Percentiles rank a stretch among this genome's conserved stretches.
phyloP scores from a whole-genome alignment of 2,329 filamentous ascomycete species.

The Chalaropsis ovoidea region DNA sequence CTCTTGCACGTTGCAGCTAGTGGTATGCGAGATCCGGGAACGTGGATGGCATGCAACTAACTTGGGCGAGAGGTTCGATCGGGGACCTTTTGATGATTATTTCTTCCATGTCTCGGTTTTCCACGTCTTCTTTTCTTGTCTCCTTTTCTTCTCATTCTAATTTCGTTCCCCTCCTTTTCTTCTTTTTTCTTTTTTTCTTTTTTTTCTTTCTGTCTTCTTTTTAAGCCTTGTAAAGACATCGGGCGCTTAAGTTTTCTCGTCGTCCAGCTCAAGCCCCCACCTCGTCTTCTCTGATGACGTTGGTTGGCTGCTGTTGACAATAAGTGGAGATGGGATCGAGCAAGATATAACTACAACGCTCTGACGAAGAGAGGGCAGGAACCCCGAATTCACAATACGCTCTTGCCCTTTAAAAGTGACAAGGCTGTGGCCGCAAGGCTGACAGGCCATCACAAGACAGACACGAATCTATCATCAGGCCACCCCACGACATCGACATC shows the following conservation, averaged over 20 bases:
- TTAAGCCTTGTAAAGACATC: background rate
- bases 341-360: too few relatives aligned
- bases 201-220: too few relatives aligned
- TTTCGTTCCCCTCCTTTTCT: background rate
- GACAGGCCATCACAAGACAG: background rate
- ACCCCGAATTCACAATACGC: too few relatives aligned
- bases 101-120: constrained; percentile 12
- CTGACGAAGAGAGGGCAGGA: too few relatives aligned
- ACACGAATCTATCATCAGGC: background rate
- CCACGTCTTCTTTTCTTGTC: constrained; percentile 13
- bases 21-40: constrained; percentile 8
- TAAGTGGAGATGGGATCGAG: too few relatives aligned
- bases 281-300: background rate
- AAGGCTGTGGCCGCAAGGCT: background rate
- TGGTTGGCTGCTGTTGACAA: too few relatives aligned
- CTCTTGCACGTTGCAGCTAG: background rate
- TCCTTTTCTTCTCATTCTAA: constrained; percentile 5
- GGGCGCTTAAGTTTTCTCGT: background rate
- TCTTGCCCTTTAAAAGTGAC: background rate
- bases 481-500: background rate
- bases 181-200: background rate
- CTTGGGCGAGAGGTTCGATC: background rate
- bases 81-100: constrained; percentile 13
- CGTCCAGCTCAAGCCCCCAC: background rate
- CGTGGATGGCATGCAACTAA: constrained; percentile 2